Evolutionary conservation across 2,329 filamentous ascomycete genomes (phyloP), one percentile per base, ranked within the genome.

Genomic region (Aureobasidium vineae): DNA sequence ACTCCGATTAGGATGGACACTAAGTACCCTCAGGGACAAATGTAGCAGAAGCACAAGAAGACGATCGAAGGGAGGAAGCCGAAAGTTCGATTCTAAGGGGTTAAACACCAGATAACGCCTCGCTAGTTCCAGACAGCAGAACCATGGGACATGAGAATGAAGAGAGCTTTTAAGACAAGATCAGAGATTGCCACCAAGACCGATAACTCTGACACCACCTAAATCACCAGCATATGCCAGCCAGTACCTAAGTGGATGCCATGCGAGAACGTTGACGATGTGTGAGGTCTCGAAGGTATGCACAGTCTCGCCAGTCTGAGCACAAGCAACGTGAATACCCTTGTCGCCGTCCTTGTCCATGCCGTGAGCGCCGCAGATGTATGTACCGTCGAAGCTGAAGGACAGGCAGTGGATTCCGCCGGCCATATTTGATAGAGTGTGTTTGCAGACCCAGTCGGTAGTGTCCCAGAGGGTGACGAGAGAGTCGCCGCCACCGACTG

Each of bases 401-500:
- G 88, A 88, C 66, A 93, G 82, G 73, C 85, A 90, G 72, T 86
- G 84, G 33, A 93, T 87, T 3, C 89, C 86, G 1, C 88, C 88
- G 11, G 84, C 82, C 80, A 91, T 89, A 71, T 85, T 83, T 41
- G 86, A 86, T 49, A 92, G 81, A 1, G 89, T 91, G 68, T 88
- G 84, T 72, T 88, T 84, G 73, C 90, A 92, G 66, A 90, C 86
- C 89, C 90, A 92, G 70, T 90, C 87, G 47, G 83, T 83, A 3
- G 90, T 92, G 72, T 93, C 90, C 88, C 90, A 94, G 3, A 94
- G 80, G 5, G 88, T 83, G 70, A 93, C 89, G 60, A 91, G 84
- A 1, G 88, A 89, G 73, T 94, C 90, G 11, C 87, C 86, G 11
- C 89, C 90, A 36, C 90, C 90, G 0, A 89, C 90, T 0, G 90